Base-by-base conservation (phyloP, 768 basidiomycete genomes). In the Tulasnella calospora region DNA sequence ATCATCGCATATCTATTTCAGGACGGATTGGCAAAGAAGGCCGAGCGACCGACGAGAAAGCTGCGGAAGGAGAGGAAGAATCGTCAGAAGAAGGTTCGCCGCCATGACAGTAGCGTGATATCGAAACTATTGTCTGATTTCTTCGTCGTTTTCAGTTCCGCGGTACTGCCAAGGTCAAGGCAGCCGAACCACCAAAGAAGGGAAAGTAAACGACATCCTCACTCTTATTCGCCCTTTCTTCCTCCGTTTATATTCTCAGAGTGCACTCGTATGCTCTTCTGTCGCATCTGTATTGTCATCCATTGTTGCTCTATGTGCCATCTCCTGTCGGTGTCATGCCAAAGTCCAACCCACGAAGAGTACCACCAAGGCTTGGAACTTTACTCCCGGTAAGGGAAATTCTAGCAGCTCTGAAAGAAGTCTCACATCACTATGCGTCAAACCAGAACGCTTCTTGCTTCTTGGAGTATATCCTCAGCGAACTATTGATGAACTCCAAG, bases 121-220 rank as follows among this genome's bases (percentile, higher is more conserved):
- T 36, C 35, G 36, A 55, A 76, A 30, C 74, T 40, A 38, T 73
- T 7, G 19, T 55, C 81, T 82, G 74, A 82, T 51, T 44, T 79
- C 82, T 44, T 83, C 57, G 38, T 77, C 78, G 73, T 74, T 79
- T 78, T 82, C 69, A 98, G 96, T 86, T 96, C 87, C 94, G 96
- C 84, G 96, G 97, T 82, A 96, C 93, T 85, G 93, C 94, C 88
- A 99, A 98, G 90, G 80, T 87, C 87, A 98, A 98, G 92, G 95
- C 95, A 78, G 88, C 92, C 81, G 94, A 96, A 83, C 89, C 94
- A 69, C 88, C 92, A 81, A 96, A 96, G 93, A 96, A 96, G 74
- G 57, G 57, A 61, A 76, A 76, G 74, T 76, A 76, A 57, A 76
- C 55, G 44, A 6, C 35, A 15, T 9, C 74, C 21, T 67, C 47